Evolutionary conservation across 306 rosid genomes (phyloP).

Genomic region (Trichosanthes cucumerina): DNA sequence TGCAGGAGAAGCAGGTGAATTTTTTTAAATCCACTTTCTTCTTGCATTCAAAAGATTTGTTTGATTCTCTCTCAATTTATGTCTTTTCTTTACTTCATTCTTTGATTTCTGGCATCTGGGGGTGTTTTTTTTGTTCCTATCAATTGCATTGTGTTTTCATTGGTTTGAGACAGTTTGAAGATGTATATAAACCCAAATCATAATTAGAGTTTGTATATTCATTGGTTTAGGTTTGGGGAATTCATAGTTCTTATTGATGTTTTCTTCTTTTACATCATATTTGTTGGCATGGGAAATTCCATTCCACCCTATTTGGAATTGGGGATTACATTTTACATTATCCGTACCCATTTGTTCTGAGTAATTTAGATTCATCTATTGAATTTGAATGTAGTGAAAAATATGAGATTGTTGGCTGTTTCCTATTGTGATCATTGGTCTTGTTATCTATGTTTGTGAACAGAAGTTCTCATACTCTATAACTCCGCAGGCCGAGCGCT

Average conservation of each 20-base stretch:
- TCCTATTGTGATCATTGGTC: constrained; percentile 9
- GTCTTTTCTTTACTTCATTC: background rate
- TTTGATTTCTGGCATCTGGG: background rate
- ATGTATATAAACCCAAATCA: background rate
- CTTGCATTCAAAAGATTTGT: background rate
- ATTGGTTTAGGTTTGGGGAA: background rate
- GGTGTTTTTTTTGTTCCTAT: background rate
- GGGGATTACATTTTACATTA: background rate
- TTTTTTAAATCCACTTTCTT: background rate
- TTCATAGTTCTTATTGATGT: background rate
- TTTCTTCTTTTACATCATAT: background rate
- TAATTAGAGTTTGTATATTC: background rate
- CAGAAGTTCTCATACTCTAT: constrained; percentile 7
- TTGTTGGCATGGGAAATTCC: background rate
- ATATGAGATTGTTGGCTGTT: background rate
- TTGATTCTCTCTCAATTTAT: background rate
- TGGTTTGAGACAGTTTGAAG: background rate
- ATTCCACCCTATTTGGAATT: background rate
- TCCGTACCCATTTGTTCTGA: background rate
- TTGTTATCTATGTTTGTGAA: background rate
- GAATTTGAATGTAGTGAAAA: background rate
- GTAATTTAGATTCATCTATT: background rate
- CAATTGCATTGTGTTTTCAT: background rate
- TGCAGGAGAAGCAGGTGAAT: constrained; percentile 85
- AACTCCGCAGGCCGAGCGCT: constrained; percentile 61